These are phyloP conservation scores for Zygotorulaspora sp. DNA, from an alignment of 805 yeast species.

Conservation along the genomic window DNA sequence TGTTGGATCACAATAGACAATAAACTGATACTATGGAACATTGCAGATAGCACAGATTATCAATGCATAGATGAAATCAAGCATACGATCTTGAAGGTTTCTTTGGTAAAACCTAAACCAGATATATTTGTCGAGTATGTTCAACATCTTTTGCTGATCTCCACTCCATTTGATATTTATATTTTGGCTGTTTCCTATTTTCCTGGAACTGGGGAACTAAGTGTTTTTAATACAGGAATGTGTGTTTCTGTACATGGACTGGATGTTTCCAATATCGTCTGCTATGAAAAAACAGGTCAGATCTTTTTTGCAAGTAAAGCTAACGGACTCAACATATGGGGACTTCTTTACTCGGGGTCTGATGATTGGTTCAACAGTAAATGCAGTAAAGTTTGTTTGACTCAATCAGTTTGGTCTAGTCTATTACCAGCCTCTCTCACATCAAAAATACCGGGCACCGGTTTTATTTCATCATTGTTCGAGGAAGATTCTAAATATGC, in stretches of 20 bases:
- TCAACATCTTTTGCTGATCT: conserved; percentile 63
- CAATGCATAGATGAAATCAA: conserved; percentile 77
- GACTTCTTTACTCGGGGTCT: conserved; percentile 71
- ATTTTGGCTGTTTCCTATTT: conserved; percentile 65
- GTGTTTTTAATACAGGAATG: conserved; percentile 78
- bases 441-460: conserved; percentile 37
- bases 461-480: conserved; percentile 35
- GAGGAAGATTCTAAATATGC: conserved; percentile 32
- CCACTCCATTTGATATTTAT: conserved; percentile 76
- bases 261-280: conserved; percentile 57
- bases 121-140: conserved; percentile 78
- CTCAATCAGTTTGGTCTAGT: conserved; percentile 57
- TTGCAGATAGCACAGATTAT: conserved; percentile 57
- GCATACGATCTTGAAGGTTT: conserved; percentile 71
- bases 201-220: conserved; percentile 45
- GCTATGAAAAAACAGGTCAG: conserved; percentile 63
- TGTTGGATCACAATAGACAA: conserved; percentile 85
- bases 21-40: conserved; percentile 81
- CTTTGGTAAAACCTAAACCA: conserved; percentile 74
- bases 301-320: conserved; percentile 79
- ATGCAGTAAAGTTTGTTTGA: conserved; percentile 77
- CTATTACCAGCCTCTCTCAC: conserved; percentile 43
- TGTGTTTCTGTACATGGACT: conserved; percentile 75
- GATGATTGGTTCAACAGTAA: conserved; percentile 85
- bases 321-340: conserved; percentile 81